A percentile compares a stretch with the other conserved stretches of the same genome.
These are phyloP conservation scores for Aspergillus carbonarius DNA, from an alignment of 2,329 filamentous ascomycete species.

Conservation along the genomic window DNA sequence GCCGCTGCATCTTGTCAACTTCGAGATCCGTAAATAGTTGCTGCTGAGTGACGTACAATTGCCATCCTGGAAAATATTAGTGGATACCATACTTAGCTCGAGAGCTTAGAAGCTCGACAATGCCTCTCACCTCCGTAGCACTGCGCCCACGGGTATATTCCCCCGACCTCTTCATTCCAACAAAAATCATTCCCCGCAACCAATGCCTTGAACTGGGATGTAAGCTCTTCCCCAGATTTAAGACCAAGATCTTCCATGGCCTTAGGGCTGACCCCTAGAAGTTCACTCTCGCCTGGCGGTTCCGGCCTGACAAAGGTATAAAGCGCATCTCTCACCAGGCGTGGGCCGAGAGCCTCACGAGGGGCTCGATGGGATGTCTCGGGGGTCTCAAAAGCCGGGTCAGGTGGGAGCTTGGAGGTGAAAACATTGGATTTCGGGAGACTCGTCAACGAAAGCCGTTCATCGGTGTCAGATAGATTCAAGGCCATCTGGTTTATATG, in stretches of 20 bases:
- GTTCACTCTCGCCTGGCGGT: constrained; percentile 66
- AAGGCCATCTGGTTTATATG: constrained; percentile 49
- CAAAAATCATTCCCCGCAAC: constrained; percentile 81
- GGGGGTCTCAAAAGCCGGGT: constrained; percentile 76
- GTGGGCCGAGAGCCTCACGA: constrained; percentile 72
- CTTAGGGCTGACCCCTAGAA: constrained; percentile 75
- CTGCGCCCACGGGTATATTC: constrained; percentile 97
- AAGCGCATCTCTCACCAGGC: constrained; percentile 78
- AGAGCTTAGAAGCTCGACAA: background rate
- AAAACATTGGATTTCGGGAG: constrained; percentile 66
- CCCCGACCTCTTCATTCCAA: constrained; percentile 69
- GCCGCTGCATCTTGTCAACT: constrained; percentile 56
- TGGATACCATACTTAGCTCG: background rate
- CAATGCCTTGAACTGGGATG: constrained; percentile 71
- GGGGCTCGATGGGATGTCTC: constrained; percentile 77
- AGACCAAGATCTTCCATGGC: constrained; percentile 83
- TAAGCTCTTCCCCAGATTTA: constrained; percentile 63
- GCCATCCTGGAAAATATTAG: constrained; percentile 42
- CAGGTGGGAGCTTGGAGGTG: constrained; percentile 68
- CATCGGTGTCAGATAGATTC: constrained; percentile 35
- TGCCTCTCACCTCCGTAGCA: constrained; percentile 74
- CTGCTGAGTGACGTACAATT: constrained; percentile 43
- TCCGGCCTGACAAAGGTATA: constrained; percentile 92
- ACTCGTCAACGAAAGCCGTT: constrained; percentile 44
- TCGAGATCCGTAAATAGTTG: background rate